Conservation (phyloP, 2,329 filamentous ascomycete species). For the Sporothrix humicola region DNA sequence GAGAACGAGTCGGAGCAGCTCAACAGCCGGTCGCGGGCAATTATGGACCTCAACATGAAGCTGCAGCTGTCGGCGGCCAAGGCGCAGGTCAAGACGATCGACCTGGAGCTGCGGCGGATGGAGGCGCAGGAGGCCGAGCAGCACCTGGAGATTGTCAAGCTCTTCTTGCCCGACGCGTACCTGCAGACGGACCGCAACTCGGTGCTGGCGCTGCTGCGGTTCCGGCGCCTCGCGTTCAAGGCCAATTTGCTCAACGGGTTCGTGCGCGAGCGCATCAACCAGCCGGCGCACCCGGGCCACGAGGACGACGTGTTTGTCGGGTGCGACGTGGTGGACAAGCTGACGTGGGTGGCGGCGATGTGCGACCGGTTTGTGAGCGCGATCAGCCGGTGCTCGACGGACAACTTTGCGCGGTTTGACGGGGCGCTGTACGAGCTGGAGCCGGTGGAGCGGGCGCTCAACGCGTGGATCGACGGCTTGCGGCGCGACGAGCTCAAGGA, state of each 20-base stretch:
- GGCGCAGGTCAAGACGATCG: slow-evolving; percentile 92
- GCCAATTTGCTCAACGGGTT: slow-evolving; percentile 77
- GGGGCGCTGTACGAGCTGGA: slow-evolving; percentile 85
- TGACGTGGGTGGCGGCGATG: slow-evolving; percentile 82
- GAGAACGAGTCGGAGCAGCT: slow-evolving; percentile 93
- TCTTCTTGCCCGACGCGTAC: slow-evolving; percentile 87
- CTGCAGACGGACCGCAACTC: slow-evolving; percentile 76
- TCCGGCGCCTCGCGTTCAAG: slow-evolving; percentile 89
- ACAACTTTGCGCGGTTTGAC: slow-evolving; percentile 79
- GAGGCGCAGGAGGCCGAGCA: slow-evolving; percentile 88
- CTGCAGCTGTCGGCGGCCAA: slow-evolving; percentile 88
- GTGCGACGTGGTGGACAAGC: slow-evolving; percentile 82
- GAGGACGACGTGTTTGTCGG: slow-evolving; percentile 81
- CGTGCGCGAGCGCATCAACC: slow-evolving; percentile 75
- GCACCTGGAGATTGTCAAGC: slow-evolving; percentile 84
- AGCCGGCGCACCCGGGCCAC: slow-evolving; percentile 66
- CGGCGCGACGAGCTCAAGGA: slow-evolving; percentile 86
- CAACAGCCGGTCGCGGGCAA: slow-evolving; percentile 83
- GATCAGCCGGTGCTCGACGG: slow-evolving; percentile 76
- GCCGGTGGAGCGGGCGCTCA: slow-evolving; percentile 86
- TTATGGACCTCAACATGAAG: slow-evolving; percentile 97
- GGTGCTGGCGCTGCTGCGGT: slow-evolving; percentile 84
- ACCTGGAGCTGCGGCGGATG: slow-evolving; percentile 83
- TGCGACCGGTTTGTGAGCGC: slow-evolving; percentile 83
- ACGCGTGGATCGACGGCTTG: slow-evolving; percentile 84